Evolutionary conservation across 2,329 filamentous ascomycete species (phyloP).

Genomic region (Apiospora malaysiana): DNA sequence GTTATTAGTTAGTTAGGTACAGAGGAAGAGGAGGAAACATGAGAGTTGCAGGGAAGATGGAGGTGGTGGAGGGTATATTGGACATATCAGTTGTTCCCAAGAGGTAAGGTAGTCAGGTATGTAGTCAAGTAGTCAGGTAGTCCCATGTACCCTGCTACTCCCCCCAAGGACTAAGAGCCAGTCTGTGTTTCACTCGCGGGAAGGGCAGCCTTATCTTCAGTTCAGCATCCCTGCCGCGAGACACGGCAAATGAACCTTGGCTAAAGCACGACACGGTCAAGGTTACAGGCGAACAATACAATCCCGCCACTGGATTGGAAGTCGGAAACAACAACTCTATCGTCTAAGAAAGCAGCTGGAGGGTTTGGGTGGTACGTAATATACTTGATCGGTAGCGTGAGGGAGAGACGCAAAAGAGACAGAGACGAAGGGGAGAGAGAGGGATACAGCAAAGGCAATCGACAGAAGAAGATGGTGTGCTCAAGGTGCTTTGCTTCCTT

Average conservation of each 20-base stretch:
- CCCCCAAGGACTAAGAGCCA: not conserved
- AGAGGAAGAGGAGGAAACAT: not conserved
- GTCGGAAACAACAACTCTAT: not conserved
- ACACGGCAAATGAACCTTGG: slow-evolving; percentile 18
- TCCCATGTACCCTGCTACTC: not conserved
- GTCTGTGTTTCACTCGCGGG: not conserved
- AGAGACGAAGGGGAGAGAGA: not conserved
- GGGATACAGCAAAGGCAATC: too few species aligned
- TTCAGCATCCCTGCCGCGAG: slow-evolving; percentile 15
- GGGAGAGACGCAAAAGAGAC: too few species aligned
- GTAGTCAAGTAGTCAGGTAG: not conserved
- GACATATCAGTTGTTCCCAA: too few species aligned
- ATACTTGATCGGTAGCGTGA: not conserved
- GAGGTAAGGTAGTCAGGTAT: too few species aligned
- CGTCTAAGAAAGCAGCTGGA: too few species aligned
- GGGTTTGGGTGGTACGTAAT: not conserved
- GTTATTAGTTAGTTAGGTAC: too few species aligned
- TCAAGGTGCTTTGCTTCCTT: too few species aligned
- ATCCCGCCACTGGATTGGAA: not conserved
- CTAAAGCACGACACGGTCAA: slow-evolving; percentile 18
- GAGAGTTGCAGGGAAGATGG: not conserved
- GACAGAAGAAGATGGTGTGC: slow-evolving; percentile 7
- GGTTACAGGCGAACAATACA: slow-evolving; percentile 14
- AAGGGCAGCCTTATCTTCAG: slow-evolving; percentile 13
- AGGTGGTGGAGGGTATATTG: slow-evolving; percentile 20